phyloP scores from a whole-genome alignment of 441 rosid genomes.

The Bruguiera hainesii region DNA sequence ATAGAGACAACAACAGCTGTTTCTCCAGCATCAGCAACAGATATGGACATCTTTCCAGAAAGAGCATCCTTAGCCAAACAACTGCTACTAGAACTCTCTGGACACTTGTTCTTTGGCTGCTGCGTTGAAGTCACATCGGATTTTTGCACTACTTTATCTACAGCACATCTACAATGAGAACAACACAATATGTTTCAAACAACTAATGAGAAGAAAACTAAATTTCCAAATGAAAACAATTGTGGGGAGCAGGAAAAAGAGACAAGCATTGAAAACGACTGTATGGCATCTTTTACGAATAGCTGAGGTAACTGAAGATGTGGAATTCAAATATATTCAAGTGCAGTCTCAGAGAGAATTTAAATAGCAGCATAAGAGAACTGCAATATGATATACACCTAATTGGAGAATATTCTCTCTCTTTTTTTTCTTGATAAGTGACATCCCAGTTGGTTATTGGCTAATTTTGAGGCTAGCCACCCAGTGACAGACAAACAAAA shows the following conservation, averaged over 20 bases:
- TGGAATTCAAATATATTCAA: conserved; percentile 5
- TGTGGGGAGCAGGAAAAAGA: neutral
- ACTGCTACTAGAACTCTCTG: conserved; percentile 39
- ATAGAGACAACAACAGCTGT: conserved; percentile 92
- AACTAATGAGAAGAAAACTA: neutral
- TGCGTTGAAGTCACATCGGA: conserved; percentile 38
- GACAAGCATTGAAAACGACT: neutral
- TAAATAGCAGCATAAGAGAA: no score
- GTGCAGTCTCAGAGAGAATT: no score
- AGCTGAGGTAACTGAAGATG: conserved; percentile 3
- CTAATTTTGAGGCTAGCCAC: no score
- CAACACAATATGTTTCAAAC: conserved; percentile 13
- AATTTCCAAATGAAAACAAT: neutral
- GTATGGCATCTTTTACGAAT: conserved; percentile 2
- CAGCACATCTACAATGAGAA: conserved; percentile 58
- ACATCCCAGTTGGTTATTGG: no score
- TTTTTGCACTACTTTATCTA: conserved; percentile 42
- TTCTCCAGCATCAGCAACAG: conserved; percentile 93
- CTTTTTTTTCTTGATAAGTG: no score
- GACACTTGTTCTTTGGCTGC: conserved; percentile 32
- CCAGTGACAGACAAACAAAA: no score
- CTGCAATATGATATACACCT: no score
- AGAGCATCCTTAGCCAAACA: conserved; percentile 47
- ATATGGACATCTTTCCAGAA: conserved; percentile 69
- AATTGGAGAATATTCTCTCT: no score